Percentiles rank a stretch among this genome's conserved stretches.
phyloP scores from a whole-genome alignment of 78 protist genomes.

The Tieghemostelium lacteum region DNA sequence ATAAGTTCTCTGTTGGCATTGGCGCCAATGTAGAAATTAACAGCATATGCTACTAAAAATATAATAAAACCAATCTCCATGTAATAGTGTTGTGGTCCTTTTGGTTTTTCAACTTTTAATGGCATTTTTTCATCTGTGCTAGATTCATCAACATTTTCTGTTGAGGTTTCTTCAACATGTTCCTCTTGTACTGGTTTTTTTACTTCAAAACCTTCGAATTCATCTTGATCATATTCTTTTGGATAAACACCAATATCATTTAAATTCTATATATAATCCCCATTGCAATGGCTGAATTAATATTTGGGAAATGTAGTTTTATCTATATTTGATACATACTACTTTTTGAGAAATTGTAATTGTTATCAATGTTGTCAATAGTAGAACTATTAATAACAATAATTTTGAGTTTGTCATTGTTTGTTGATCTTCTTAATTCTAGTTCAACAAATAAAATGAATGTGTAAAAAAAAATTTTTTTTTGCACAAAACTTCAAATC shows the following conservation, averaged over 20 bases:
- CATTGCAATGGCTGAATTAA: too few species aligned
- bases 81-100: constrained; percentile 17
- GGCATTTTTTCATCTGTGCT: background rate
- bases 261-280: too few species aligned
- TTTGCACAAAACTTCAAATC: background rate
- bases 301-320: too few species aligned
- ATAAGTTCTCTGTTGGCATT: constrained; percentile 34
- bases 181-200: constrained; percentile 9
- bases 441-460: too few species aligned
- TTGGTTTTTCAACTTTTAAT: background rate
- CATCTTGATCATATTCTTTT: constrained; percentile 31
- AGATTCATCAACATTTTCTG: background rate
- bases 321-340: too few species aligned
- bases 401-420: too few species aligned
- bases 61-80: constrained; percentile 46
- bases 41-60: constrained; percentile 4
- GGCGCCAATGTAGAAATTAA: constrained; percentile 39
- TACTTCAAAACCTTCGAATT: constrained; percentile 41
- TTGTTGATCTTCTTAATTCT: too few species aligned
- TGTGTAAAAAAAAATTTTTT: too few species aligned
- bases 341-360: too few species aligned
- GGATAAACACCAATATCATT: too few species aligned
- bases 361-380: too few species aligned
- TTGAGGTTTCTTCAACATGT: constrained; percentile 24
- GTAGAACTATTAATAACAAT: too few species aligned